Evolutionary conservation across 106 monocot species (phyloP), one percentile per base, ranked within the genome.

Genomic region (Dendrobium huoshanense): DNA sequence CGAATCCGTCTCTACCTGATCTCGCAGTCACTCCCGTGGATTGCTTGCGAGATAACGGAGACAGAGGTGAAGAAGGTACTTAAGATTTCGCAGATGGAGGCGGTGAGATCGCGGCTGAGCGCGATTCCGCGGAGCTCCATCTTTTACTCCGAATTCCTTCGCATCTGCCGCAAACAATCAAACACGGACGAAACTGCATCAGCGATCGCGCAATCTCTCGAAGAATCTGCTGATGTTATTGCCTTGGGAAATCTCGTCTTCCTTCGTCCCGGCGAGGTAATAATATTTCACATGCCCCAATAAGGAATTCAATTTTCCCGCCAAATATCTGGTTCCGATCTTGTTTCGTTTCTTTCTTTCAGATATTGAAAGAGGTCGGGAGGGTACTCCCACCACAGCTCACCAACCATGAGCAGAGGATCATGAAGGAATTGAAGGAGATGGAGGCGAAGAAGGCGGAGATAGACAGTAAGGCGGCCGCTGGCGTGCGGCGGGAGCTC

Each of bases 391-490:
- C 77, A 0, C 29, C 10, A 18, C 29, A 20, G 49, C 29, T 0
- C 77, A 25, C 27, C 77, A 10, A 22, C 1, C 17, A 77, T 16
- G 51, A 77, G 6, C 37, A 54, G 77, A 19, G 29, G 9, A 27
- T 31, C 31, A 31, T 27, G 22, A 31, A 77, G 77, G 77, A 77
- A 51, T 11, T 77, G 45, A 77, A 24, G 51, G 49, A 49, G 51
- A 77, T 77, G 77, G 77, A 77, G 51, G 24, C 9, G 51, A 77
- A 47, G 77, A 77, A 77, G 49, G 77, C 77, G 24, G 77, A 77
- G 49, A 77, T 77, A 9, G 77, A 77, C 77, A 77, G 27, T 51
- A 54, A 16, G 77, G 77, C 77, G 3, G 77, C 51, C 7, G 77
- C 77, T 0, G 51, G 47, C 13, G 77, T 77, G 13, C 47, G 54